Conservation (phyloP, 768 basidiomycete genomes). For the Trametes elegans region DNA sequence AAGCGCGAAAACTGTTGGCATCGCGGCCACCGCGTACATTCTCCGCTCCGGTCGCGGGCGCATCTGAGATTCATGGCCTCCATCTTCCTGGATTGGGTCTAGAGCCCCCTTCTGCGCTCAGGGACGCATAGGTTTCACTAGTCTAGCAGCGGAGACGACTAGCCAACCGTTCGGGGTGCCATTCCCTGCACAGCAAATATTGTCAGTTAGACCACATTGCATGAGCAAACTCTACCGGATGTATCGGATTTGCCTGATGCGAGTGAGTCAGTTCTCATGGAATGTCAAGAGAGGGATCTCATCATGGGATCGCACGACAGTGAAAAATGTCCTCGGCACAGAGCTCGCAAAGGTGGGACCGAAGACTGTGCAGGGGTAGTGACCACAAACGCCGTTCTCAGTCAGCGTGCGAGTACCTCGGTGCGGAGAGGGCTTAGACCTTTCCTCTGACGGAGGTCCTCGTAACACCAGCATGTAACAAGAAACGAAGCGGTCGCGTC, state of each 20-base stretch:
- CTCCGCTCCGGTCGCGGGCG: constrained; percentile 6
- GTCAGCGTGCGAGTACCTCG: too few species aligned
- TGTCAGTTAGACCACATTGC: neutral
- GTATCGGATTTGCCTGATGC: constrained; percentile 2
- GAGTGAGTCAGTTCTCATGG: neutral
- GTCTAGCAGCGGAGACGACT: neutral
- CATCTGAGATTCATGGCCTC: constrained; percentile 1
- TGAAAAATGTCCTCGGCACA: constrained; percentile 3
- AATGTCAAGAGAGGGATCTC: constrained; percentile 1
- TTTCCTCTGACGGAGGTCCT: too few species aligned
- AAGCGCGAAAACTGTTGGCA: neutral
- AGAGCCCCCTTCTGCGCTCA: neutral
- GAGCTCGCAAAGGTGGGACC: neutral
- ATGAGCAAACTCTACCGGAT: neutral
- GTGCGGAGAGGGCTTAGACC: too few species aligned
- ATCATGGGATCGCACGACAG: neutral
- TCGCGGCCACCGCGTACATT: neutral
- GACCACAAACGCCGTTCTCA: too few species aligned
- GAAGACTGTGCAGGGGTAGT: neutral
- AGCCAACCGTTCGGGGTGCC: neutral
- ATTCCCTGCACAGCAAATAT: neutral
- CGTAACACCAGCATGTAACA: too few species aligned
- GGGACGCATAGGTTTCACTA: neutral
- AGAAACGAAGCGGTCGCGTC: too few species aligned
- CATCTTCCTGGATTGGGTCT: neutral